These are phyloP conservation scores for Cordyceps militaris DNA, from an alignment of 2,329 filamentous ascomycete genomes.

Conservation along the genomic window DNA sequence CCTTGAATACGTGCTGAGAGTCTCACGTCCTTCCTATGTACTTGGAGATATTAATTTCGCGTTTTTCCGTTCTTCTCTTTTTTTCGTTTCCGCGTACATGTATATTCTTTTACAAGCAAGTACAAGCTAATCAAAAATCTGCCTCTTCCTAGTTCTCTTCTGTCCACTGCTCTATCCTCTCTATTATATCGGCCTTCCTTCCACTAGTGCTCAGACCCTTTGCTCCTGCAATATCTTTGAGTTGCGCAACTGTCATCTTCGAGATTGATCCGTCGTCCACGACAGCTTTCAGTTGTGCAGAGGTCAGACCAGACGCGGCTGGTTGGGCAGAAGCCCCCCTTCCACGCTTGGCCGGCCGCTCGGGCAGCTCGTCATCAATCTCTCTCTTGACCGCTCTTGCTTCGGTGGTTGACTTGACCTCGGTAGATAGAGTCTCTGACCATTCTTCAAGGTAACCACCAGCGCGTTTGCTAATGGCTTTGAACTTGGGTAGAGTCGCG, in stretches of 20 bases:
- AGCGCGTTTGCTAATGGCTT: slow-evolving; percentile 82
- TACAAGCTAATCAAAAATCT: background rate
- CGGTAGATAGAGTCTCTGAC: slow-evolving; percentile 59
- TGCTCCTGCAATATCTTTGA: slow-evolving; percentile 41
- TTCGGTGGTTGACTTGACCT: slow-evolving; percentile 32
- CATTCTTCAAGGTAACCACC: slow-evolving; percentile 74
- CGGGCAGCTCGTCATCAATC: slow-evolving; percentile 37
- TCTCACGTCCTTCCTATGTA: too few relatives aligned
- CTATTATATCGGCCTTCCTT: slow-evolving; percentile 47
- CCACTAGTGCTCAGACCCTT: slow-evolving; percentile 44
- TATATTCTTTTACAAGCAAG: too few relatives aligned
- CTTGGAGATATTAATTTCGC: background rate
- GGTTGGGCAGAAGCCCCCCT: slow-evolving; percentile 29
- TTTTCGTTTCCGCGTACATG: background rate
- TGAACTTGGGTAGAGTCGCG: slow-evolving; percentile 75
- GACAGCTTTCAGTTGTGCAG: slow-evolving; percentile 39
- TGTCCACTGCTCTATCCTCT: slow-evolving; percentile 50
- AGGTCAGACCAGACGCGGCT: slow-evolving; percentile 30
- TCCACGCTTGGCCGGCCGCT: slow-evolving; percentile 40
- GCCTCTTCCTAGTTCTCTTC: slow-evolving; percentile 33
- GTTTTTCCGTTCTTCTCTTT: background rate
- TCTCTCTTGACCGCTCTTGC: slow-evolving; percentile 45
- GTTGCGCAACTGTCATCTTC: slow-evolving; percentile 48
- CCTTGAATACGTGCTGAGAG: too few relatives aligned
- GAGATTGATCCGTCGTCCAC: slow-evolving; percentile 39